Evolutionary conservation across 441 rosid species (phyloP), one percentile per base, ranked within the genome.

Genomic region (Syzygium malaccense): DNA sequence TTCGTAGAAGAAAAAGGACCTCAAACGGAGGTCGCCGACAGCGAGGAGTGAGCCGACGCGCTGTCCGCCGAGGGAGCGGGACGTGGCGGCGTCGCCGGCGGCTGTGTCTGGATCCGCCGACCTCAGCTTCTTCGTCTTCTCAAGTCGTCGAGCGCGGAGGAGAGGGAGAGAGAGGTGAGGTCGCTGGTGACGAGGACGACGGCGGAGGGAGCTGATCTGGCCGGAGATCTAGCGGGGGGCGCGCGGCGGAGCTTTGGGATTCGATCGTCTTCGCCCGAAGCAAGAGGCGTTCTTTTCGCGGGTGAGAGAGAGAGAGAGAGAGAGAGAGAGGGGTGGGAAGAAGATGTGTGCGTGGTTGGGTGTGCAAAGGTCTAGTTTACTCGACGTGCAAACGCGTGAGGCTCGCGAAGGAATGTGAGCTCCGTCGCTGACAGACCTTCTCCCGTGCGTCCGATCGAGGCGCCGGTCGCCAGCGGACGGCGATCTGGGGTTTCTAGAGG

Each of bases 121-220:
- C 98, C 49, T 1, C 53, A 41, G 83, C 83, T 75, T 41, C 83
- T 41, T 41, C 51, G 83, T 71, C 80, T 71, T 33, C n/a, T 75
- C 26, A 51, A 75, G 51, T 58, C 19, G 51, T 58, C 19, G 55
- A 37, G 78, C 41, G 11, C 78, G n/a, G 55, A 49, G 33, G 20
- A 26, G 12, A 11, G 0, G 23, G 19, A 33, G n/a, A 54, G 32
- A 54, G 55, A 17, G 57, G 87, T n/a, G 51, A 75, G 49, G 37
- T 28, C 66, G 66, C 88, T 51, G 33, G 7, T 33, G 17, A 25
- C n/a, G n/a, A 51, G 56, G 71, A 26, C 85, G 51, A 14, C n/a
- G 83, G 83, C n/a, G n/a, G 18, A 41, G 83, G 41, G 41, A 41
- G 64, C 48, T 85, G 88, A 26, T 25, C 75, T 55, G 86, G 49